Evolutionary conservation across 2,329 filamentous ascomycete species (phyloP).

Genomic region (Dryadomyces quercus-mongolicae): DNA sequence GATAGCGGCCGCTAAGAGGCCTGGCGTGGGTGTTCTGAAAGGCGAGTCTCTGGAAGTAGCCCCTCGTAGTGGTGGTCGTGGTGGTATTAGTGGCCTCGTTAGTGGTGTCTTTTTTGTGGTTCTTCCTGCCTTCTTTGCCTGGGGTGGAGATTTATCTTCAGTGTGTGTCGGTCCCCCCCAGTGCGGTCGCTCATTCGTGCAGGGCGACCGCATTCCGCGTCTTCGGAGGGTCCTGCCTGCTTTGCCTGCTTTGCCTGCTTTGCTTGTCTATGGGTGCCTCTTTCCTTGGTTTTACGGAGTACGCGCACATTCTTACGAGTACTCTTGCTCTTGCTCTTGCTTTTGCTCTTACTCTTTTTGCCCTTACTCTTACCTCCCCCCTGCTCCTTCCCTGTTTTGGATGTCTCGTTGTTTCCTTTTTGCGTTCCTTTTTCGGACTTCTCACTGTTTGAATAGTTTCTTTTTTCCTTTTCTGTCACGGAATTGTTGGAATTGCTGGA

Average conservation of each 20-base stretch:
- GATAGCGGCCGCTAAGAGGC: slow-evolving; percentile 1
- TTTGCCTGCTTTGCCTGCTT: too few species aligned
- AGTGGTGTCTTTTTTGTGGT: too few species aligned
- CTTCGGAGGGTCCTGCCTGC: background rate
- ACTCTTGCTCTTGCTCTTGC: background rate
- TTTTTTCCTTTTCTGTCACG: background rate
- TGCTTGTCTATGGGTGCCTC: too few species aligned
- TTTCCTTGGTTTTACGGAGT: too few species aligned
- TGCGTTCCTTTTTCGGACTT: background rate
- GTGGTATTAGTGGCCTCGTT: background rate
- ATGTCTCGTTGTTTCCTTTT: background rate
- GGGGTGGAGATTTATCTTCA: background rate
- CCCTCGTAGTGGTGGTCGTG: background rate
- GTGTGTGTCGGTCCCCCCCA: background rate
- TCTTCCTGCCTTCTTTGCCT: too few species aligned
- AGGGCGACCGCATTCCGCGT: background rate
- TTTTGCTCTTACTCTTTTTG: background rate
- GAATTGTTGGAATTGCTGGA: too few species aligned
- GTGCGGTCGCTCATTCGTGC: background rate
- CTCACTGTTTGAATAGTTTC: too few species aligned
- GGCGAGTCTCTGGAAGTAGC: background rate
- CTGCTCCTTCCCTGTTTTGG: too few species aligned
- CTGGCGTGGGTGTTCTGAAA: background rate
- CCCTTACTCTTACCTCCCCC: background rate
- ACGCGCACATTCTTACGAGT: too few species aligned